Evolutionary conservation across 2,329 filamentous ascomycete genomes (phyloP).

Genomic region (Talaromyces atroroseus): DNA sequence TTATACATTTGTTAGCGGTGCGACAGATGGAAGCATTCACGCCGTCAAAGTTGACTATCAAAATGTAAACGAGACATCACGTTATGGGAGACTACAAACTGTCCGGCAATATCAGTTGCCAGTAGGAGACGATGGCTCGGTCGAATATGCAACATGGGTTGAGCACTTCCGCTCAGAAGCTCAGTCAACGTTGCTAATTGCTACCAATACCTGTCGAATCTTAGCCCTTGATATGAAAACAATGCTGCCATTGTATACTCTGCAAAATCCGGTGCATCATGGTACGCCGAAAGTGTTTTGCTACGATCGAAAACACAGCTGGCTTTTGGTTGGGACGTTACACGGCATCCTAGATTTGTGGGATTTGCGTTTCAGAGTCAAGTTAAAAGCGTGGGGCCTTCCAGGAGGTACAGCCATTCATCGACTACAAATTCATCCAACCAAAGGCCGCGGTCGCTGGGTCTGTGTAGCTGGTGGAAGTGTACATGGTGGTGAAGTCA

Average conservation of each 20-base stretch:
- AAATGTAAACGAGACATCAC: constrained; percentile 52
- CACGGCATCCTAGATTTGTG: constrained; percentile 91
- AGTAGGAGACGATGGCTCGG: constrained; percentile 30
- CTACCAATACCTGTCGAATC: constrained; percentile 79
- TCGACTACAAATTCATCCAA: constrained; percentile 71
- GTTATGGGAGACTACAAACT: constrained; percentile 71
- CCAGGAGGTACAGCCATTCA: constrained; percentile 75
- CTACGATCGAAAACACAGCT: constrained; percentile 77
- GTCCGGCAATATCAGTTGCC: constrained; percentile 74
- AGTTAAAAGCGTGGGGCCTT: constrained; percentile 82
- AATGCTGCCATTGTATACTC: constrained; percentile 73
- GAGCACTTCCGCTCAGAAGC: constrained; percentile 84
- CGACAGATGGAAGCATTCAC: constrained; percentile 82
- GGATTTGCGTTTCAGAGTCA: constrained; percentile 91
- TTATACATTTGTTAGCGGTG: constrained; percentile 87
- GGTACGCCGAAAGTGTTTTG: constrained; percentile 89
- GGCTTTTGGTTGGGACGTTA: constrained; percentile 85
- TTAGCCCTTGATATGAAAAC: constrained; percentile 79
- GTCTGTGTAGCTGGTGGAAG: constrained; percentile 86
- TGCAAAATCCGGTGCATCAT: constrained; percentile 86
- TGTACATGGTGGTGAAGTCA: constrained; percentile 73
- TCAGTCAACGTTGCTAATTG: constrained; percentile 75
- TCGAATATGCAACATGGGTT: constrained; percentile 80
- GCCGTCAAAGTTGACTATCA: constrained; percentile 75
- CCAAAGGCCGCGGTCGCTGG: constrained; percentile 72